phyloP scores from a whole-genome alignment of 2,329 filamentous ascomycete species.

The Dothideomycetes sp. region DNA sequence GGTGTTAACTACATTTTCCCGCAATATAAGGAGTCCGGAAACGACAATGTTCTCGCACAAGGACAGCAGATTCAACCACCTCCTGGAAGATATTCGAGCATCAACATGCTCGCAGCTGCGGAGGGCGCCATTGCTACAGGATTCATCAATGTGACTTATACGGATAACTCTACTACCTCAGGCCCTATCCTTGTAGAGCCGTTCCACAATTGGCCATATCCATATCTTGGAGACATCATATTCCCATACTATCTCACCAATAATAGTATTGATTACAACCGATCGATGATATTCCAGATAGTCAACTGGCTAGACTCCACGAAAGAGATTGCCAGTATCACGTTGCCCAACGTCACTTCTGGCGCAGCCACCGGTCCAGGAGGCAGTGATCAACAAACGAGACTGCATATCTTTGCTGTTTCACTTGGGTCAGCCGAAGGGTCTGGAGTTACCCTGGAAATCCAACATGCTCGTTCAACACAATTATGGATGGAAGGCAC shows the following conservation, averaged over 20 bases:
- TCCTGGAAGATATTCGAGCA: slow-evolving; percentile 28
- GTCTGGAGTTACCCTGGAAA: slow-evolving; percentile 22
- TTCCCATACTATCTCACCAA: slow-evolving; percentile 33
- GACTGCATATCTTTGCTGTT: slow-evolving; percentile 33
- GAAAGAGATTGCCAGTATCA: slow-evolving; percentile 29
- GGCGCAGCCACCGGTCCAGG: slow-evolving; percentile 27
- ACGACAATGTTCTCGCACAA: slow-evolving; percentile 31
- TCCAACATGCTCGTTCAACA: slow-evolving; percentile 34
- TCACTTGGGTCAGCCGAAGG: slow-evolving; percentile 26
- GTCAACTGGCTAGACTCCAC: slow-evolving; percentile 32
- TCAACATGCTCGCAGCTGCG: slow-evolving; percentile 33
- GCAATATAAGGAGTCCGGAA: slow-evolving; percentile 27
- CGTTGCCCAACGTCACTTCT: slow-evolving; percentile 29
- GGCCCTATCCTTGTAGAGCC: slow-evolving; percentile 28
- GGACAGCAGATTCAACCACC: slow-evolving; percentile 29
- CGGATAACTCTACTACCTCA: slow-evolving; percentile 29
- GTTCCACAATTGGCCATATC: slow-evolving; percentile 34
- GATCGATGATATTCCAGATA: slow-evolving; percentile 33
- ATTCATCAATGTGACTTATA: slow-evolving; percentile 30
- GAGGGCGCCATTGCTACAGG: slow-evolving; percentile 31
- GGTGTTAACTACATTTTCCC: slow-evolving; percentile 31
- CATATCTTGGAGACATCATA: slow-evolving; percentile 32
- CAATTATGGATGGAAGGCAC: slow-evolving; percentile 32
- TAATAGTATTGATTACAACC: slow-evolving; percentile 29
- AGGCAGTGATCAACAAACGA: slow-evolving; percentile 22